Base-by-base conservation (phyloP, 2,329 filamentous ascomycete genomes). In the Pseudocercospora fijiensis region DNA sequence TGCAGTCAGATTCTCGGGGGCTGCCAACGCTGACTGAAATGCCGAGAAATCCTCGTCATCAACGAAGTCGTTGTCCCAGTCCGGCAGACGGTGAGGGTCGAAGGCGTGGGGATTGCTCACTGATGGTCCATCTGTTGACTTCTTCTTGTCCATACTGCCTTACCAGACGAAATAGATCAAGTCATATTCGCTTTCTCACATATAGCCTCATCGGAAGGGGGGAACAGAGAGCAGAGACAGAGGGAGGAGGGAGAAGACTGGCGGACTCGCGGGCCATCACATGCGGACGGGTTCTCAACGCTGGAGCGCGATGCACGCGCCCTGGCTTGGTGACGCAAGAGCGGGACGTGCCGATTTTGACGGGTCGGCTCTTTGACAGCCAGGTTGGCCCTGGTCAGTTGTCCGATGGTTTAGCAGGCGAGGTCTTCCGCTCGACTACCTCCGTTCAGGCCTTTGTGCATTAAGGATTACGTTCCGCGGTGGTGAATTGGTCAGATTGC, bases 21-120 rank as follows among this genome's bases (percentile, higher is more conserved):
- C 91, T n/a, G 87, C 85, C 8, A 97, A 84, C 7, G 94, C 94
- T 64, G 85, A 86, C 65, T 90, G 88, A 76, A 98, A 98, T 60
- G 90, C 88, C 41, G 85, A 82, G 30, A 96, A 81, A 73, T 96
- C 89, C 64, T 86, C 86, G 45, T 88, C 82, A 51, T 85, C 78
- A 70, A 96, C 82, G 75, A 97, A 97, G 62, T 95, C 87, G 72
- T 84, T 84, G 75, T 93, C 85, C 76, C 83, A 86, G 77, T 96
- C 92, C n/a, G 92, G 93, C 20, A 97, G 83, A 41, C 79, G 81
- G 16, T 83, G 83, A 65, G 84, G 81, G 76, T 95, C 89, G 78
- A 89, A 92, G 52, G 84, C 85, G n/a, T 65, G 62, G 16, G 57
- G 43, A 2, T 65, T 62, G 53, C 53, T 65, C 45, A 71, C 67